phyloP scores from a whole-genome alignment of 306 rosid species.

The Quercus engelmannii region DNA sequence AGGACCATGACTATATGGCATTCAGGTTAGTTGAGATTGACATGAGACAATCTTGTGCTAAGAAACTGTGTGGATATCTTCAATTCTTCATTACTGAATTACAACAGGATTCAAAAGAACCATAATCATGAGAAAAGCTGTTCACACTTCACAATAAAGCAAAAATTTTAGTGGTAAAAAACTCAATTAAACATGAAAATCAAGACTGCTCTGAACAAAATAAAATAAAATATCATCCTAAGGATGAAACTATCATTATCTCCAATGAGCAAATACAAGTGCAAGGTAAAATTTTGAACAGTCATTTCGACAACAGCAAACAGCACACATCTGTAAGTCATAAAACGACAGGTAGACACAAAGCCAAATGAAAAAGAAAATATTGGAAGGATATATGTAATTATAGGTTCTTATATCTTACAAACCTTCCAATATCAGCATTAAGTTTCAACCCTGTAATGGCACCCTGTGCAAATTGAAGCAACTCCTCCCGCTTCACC shows the following conservation, averaged over 20 bases:
- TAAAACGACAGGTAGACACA: neutral
- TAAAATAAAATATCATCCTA: neutral
- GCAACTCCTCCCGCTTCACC: conserved; percentile 98
- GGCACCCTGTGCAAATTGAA: conserved; percentile 98
- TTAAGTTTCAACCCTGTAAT: conserved; percentile 84
- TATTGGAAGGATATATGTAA: conserved; percentile 6
- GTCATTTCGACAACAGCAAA: neutral
- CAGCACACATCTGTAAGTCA: neutral
- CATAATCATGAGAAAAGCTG: neutral
- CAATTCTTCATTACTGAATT: no score
- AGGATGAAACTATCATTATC: neutral
- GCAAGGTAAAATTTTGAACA: neutral
- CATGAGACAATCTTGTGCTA: no score
- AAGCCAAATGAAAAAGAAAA: neutral
- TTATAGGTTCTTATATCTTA: conserved; percentile 21
- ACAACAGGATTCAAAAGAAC: neutral
- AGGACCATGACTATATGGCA: neutral
- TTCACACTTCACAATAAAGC: neutral
- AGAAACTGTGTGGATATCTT: no score
- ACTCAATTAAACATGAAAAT: neutral
- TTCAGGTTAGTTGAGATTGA: neutral
- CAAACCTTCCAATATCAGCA: conserved; percentile 76
- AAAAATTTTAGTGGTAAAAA: neutral
- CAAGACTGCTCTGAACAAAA: neutral
- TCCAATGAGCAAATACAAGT: neutral